These are phyloP conservation scores for Allium sativum DNA, from an alignment of 106 monocot species.

Conservation along the genomic window DNA sequence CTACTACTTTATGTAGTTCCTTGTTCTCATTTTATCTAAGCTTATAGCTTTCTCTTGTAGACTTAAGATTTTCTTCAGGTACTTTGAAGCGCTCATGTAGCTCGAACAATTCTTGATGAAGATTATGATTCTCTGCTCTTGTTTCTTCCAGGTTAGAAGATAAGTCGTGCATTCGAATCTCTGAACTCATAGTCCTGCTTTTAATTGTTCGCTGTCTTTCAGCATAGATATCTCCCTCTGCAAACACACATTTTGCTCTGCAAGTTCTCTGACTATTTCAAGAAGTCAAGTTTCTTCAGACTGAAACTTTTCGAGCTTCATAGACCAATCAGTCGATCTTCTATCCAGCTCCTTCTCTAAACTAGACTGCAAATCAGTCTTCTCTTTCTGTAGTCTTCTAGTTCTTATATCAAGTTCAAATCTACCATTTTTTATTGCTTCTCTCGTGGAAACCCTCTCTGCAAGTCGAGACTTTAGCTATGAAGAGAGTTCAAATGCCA, in stretches of 20 bases:
- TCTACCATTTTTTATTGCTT: too few species aligned
- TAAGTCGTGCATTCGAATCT: constrained; percentile 35
- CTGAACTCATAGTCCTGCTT: constrained; percentile 32
- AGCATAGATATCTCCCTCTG: constrained; percentile 72
- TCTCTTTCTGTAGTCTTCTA: constrained; percentile 77
- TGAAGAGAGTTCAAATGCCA: too few species aligned
- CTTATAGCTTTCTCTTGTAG: constrained; percentile 36
- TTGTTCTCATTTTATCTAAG: constrained; percentile 55
- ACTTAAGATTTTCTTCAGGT: constrained; percentile 39
- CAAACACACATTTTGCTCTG: constrained; percentile 85
- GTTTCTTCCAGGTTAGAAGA: constrained; percentile 32
- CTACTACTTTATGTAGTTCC: constrained; percentile 49
- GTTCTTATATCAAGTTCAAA: constrained; percentile 58
- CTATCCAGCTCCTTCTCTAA: constrained; percentile 80
- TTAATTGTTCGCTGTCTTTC: constrained; percentile 30
- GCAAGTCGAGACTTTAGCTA: too few species aligned
- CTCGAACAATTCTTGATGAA: constrained; percentile 34
- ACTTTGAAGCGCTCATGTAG: constrained; percentile 31
- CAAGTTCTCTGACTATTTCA: constrained; percentile 75
- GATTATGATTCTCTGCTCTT: constrained; percentile 31
- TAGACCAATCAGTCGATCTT: constrained; percentile 73
- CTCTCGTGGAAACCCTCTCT: too few species aligned
- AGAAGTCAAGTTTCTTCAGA: constrained; percentile 71
- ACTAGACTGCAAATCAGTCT: constrained; percentile 49
- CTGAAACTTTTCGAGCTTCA: constrained; percentile 62